Conservation (phyloP, 805 yeast genomes). For the Yamadazyma philogaea region DNA sequence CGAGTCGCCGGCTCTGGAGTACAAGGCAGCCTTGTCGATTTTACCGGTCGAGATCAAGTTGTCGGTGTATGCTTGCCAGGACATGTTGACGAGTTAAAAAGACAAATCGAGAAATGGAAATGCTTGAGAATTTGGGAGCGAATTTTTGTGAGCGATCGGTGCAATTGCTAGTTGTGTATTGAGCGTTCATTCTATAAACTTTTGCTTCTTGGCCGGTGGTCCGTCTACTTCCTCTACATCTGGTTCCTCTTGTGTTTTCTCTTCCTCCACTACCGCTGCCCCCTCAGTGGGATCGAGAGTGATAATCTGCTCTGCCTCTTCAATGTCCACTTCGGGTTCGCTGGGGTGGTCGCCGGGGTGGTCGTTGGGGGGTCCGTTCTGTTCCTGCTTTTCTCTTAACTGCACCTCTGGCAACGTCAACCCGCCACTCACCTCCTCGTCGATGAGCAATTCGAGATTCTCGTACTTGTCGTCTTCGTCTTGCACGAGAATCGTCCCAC, state of each 20-base stretch:
- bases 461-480: slow-evolving; percentile 76
- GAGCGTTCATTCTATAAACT: too few species aligned
- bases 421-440: not conserved
- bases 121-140: too few species aligned
- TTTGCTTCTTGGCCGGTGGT: slow-evolving; percentile 23
- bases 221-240: slow-evolving; percentile 27
- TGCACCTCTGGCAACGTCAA: slow-evolving; percentile 4
- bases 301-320: not conserved
- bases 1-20: slow-evolving; percentile 92
- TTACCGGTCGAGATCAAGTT: slow-evolving; percentile 84
- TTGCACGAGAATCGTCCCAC: slow-evolving; percentile 64
- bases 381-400: slow-evolving; percentile 5
- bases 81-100: slow-evolving; percentile 18
- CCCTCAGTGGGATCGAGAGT: too few species aligned
- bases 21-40: slow-evolving; percentile 88
- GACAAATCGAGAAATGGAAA: not conserved
- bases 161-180: too few species aligned
- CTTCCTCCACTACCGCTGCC: slow-evolving; percentile 2
- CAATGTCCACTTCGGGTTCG: not conserved
- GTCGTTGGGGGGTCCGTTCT: too few species aligned
- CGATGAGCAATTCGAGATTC: slow-evolving; percentile 52
- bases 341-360: too few species aligned
- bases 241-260: slow-evolving; percentile 5
- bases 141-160: too few species aligned
- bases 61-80: slow-evolving; percentile 84